Conservation (phyloP, 2,329 filamentous ascomycete species). For the Fusarium armeniacum region DNA sequence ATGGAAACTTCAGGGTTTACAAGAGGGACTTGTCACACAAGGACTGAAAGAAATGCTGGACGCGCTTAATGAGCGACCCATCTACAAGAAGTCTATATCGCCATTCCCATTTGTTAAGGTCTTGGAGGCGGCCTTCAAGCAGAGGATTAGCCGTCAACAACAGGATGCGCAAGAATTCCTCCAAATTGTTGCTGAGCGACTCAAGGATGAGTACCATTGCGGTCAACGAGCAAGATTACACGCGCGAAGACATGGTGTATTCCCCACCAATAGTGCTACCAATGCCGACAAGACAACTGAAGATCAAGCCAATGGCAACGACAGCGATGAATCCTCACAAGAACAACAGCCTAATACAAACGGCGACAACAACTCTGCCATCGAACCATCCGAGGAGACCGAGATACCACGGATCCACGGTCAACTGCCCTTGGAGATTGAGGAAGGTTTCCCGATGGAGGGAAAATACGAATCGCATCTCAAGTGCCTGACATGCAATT, state of each 20-base stretch:
- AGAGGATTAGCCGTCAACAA: constrained; percentile 92
- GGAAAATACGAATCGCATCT: constrained; percentile 95
- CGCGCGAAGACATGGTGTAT: constrained; percentile 57
- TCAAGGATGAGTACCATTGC: constrained; percentile 95
- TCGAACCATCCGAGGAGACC: constrained; percentile 44
- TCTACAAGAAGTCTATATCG: constrained; percentile 93
- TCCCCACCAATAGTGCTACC: constrained; percentile 26
- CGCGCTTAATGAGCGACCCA: constrained; percentile 90
- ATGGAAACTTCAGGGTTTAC: constrained; percentile 77
- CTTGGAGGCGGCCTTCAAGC: constrained; percentile 87
- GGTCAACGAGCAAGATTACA: constrained; percentile 78
- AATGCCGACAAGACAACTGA: constrained; percentile 38
- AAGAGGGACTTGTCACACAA: constrained; percentile 85
- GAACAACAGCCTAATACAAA: constrained; percentile 32
- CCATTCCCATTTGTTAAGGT: constrained; percentile 86
- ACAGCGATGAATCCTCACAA: constrained; percentile 16
- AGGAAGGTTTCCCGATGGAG: constrained; percentile 90
- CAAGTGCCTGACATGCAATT: constrained; percentile 89
- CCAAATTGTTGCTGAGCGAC: constrained; percentile 90
- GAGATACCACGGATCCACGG: constrained; percentile 41
- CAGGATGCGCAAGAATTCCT: constrained; percentile 98
- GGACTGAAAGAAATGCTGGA: constrained; percentile 95
- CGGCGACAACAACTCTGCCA: constrained; percentile 39
- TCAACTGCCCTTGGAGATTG: constrained; percentile 59
- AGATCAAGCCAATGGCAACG: constrained; percentile 41